phyloP scores from a whole-genome alignment of 208 protist genomes.

The Crithidia brevicula region DNA sequence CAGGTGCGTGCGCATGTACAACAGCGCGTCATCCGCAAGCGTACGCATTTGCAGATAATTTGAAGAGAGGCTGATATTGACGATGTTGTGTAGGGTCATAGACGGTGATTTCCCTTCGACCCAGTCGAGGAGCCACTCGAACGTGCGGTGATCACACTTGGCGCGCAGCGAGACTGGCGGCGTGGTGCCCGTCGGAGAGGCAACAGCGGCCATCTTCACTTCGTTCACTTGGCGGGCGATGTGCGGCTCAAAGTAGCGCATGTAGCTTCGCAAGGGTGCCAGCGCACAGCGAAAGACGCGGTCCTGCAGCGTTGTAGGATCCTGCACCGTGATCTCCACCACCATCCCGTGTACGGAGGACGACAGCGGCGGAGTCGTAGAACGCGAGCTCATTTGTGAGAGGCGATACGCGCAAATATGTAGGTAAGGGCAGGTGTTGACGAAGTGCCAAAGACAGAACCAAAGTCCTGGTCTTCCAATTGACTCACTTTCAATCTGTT shows the following conservation, averaged over 20 bases:
- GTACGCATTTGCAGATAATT: slow-evolving; percentile 73
- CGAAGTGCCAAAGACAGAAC: too few species aligned
- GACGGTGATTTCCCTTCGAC: slow-evolving; percentile 39
- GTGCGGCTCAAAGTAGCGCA: slow-evolving; percentile 71
- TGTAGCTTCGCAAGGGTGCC: slow-evolving; percentile 44
- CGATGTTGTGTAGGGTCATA: slow-evolving; percentile 57
- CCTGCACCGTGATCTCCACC: slow-evolving; percentile 70
- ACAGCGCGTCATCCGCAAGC: slow-evolving; percentile 56
- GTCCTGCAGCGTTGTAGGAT: slow-evolving; percentile 40
- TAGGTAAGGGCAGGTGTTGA: too few species aligned
- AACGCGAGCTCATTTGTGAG: too few species aligned
- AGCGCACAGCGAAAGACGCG: slow-evolving; percentile 57
- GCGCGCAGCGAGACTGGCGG: slow-evolving; percentile 53
- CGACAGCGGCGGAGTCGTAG: not conserved
- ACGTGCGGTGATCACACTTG: slow-evolving; percentile 71
- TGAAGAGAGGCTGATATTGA: slow-evolving; percentile 70
- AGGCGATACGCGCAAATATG: too few species aligned
- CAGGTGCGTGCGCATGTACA: slow-evolving; percentile 63
- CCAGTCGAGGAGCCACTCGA: slow-evolving; percentile 77
- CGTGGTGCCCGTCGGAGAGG: not conserved
- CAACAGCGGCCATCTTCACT: slow-evolving; percentile 1
- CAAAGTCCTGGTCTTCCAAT: too few species aligned
- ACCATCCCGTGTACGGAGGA: slow-evolving; percentile 1
- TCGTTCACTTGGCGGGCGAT: slow-evolving; percentile 50
- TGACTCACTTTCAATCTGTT: too few species aligned